phyloP scores from a whole-genome alignment of 2,329 filamentous ascomycete species.

The Pochonia chlamydosporia region DNA sequence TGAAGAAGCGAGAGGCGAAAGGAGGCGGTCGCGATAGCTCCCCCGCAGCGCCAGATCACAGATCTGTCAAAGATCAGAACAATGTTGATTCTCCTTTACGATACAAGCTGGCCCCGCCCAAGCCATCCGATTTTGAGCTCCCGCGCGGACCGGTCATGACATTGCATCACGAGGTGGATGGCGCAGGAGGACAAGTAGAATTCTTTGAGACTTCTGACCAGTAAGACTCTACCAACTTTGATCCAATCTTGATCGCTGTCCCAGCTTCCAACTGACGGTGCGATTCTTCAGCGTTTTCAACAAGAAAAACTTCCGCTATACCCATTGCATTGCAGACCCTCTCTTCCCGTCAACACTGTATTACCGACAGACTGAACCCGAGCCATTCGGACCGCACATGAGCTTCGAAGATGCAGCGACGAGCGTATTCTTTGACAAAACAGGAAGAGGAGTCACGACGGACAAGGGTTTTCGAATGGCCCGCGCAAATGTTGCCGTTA shows the following conservation, averaged over 20 bases:
- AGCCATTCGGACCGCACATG: conserved; percentile 77
- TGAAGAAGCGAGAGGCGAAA: conserved; percentile 65
- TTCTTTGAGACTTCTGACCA: conserved; percentile 62
- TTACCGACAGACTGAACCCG: conserved; percentile 83
- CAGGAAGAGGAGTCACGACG: conserved; percentile 74
- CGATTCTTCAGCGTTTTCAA: conserved; percentile 46
- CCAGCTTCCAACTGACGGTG: no score
- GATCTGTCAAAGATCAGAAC: conserved; percentile 30
- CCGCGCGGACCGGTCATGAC: conserved; percentile 52
- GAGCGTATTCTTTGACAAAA: conserved; percentile 75
- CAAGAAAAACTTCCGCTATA: conserved; percentile 77
- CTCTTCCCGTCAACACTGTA: conserved; percentile 80
- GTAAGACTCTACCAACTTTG: conserved; percentile 29
- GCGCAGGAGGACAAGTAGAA: conserved; percentile 43
- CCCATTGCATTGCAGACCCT: conserved; percentile 84
- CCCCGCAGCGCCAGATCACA: conserved; percentile 53
- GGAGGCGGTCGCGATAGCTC: conserved; percentile 42
- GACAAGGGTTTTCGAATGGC: conserved; percentile 91
- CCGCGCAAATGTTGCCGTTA: conserved; percentile 81
- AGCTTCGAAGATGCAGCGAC: conserved; percentile 89
- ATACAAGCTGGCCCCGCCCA: conserved; percentile 60
- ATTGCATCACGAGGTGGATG: conserved; percentile 46
- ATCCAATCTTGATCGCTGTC: background rate
- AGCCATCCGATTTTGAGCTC: conserved; percentile 54
- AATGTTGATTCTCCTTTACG: conserved; percentile 46